phyloP scores from a whole-genome alignment of 1,139 yeast species.

The Debaryomyces subglobosus region DNA sequence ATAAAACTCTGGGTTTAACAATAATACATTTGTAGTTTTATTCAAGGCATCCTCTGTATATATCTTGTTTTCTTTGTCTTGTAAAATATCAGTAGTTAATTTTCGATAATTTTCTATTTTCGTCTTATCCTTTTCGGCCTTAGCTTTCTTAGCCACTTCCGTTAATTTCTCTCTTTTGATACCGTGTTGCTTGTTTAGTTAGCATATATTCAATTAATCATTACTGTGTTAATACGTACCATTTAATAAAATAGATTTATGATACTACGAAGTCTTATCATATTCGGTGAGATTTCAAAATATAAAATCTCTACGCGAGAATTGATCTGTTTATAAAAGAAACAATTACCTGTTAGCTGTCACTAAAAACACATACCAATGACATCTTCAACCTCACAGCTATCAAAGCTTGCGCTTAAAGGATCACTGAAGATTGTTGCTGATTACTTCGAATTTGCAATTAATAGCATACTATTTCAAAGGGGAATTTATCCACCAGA shows the following conservation, averaged over 20 bases:
- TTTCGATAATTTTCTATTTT: constrained; percentile 58
- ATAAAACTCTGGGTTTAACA: constrained; percentile 82
- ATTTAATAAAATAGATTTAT: neutral
- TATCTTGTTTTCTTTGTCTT: constrained; percentile 29
- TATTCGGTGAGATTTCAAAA: neutral
- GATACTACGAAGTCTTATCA: neutral
- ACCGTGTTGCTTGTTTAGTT: constrained; percentile 58
- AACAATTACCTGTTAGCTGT: neutral
- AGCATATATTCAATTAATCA: neutral
- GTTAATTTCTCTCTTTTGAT: constrained; percentile 62
- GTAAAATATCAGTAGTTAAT: constrained; percentile 48
- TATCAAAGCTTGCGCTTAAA: constrained; percentile 63
- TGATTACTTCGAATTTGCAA: constrained; percentile 82
- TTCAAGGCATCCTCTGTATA: constrained; percentile 49
- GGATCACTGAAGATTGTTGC: constrained; percentile 81
- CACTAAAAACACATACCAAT: neutral
- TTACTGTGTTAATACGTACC: constrained; percentile 3
- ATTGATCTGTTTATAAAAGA: constrained; percentile 1
- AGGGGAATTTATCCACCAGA: constrained; percentile 90
- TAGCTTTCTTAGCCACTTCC: constrained; percentile 57
- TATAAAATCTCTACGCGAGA: neutral
- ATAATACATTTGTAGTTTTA: constrained; percentile 54
- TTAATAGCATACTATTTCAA: constrained; percentile 82
- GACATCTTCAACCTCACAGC: constrained; percentile 6
- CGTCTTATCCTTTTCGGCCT: constrained; percentile 54